Evolutionary conservation across 352 stramenopile species (phyloP).

Genomic region (Phytophthora rubi): DNA sequence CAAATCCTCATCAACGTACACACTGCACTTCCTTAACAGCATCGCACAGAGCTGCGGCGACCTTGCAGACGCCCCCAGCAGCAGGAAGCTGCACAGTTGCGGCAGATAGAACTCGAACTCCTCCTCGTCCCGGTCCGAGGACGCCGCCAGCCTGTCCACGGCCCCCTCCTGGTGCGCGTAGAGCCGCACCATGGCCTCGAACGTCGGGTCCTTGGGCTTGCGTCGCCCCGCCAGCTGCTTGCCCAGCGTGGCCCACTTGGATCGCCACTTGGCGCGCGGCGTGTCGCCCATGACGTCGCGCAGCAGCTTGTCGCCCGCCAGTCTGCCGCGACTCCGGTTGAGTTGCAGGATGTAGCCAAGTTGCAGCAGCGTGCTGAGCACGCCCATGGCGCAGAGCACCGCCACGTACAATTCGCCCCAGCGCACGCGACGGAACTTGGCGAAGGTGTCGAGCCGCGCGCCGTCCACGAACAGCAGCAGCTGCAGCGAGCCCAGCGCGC

Average conservation of each 20-base stretch:
- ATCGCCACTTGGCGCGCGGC: conserved; percentile 54
- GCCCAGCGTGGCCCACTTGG: conserved; percentile 81
- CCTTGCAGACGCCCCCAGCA: conserved; percentile 69
- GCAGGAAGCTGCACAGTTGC: conserved; percentile 84
- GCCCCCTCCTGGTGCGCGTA: conserved; percentile 82
- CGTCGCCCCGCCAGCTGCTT: conserved; percentile 61
- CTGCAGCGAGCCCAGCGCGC: conserved; percentile 63
- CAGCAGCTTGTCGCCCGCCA: conserved; percentile 70
- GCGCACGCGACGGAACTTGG: conserved; percentile 42
- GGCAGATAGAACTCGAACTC: conserved; percentile 89
- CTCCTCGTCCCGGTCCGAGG: conserved; percentile 60
- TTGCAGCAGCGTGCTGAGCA: conserved; percentile 64
- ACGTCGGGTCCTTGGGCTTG: conserved; percentile 72
- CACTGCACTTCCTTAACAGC: conserved; percentile 79
- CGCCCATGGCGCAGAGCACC: conserved; percentile 51
- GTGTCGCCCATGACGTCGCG: conserved; percentile 62
- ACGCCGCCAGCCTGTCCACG: conserved; percentile 54
- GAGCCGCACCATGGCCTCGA: conserved; percentile 84
- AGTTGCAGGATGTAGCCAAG: conserved; percentile 80
- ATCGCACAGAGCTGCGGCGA: conserved; percentile 73
- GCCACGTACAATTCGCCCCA: conserved; percentile 69
- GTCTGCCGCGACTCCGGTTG: conserved; percentile 70
- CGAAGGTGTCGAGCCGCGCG: conserved; percentile 47
- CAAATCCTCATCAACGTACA: conserved; percentile 42
- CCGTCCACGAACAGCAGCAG: conserved; percentile 71